These are phyloP conservation scores for Zelonia costaricensis DNA, from an alignment of 208 protist species.

Conservation along the genomic window DNA sequence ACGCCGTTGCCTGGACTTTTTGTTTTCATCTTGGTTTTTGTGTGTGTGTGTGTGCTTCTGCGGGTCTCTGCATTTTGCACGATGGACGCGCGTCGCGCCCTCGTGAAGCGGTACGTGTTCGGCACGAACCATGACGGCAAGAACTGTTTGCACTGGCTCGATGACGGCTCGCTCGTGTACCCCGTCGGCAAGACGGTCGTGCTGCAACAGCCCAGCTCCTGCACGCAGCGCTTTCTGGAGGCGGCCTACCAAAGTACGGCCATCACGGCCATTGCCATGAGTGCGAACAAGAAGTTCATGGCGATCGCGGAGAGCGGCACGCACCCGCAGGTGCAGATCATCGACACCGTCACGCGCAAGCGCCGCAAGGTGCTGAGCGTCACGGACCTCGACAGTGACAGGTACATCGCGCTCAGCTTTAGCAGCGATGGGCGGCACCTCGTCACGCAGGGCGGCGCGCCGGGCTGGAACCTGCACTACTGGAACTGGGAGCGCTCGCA, in stretches of 20 bases:
- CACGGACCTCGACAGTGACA: slow-evolving; percentile 72
- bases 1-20: too few relatives aligned
- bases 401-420: slow-evolving; percentile 82
- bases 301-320: slow-evolving; percentile 91
- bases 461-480: slow-evolving; percentile 84
- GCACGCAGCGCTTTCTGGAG: slow-evolving; percentile 86
- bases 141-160: slow-evolving; percentile 75
- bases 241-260: slow-evolving; percentile 63
- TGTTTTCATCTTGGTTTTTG: too few relatives aligned
- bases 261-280: slow-evolving; percentile 91
- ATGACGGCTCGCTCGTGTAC: slow-evolving; percentile 89
- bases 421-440: slow-evolving; percentile 87
- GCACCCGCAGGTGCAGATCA: slow-evolving; percentile 79
- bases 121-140: slow-evolving; percentile 68
- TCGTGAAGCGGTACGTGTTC: slow-evolving; percentile 87
- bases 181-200: slow-evolving; percentile 84
- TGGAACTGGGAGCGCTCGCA: slow-evolving; percentile 93
- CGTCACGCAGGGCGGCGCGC: slow-evolving; percentile 83
- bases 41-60: neutral
- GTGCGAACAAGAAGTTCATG: slow-evolving; percentile 94
- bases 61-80: neutral
- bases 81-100: slow-evolving; percentile 39
- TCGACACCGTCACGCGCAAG: slow-evolving; percentile 87
- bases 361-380: slow-evolving; percentile 84
- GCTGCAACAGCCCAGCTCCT: slow-evolving; percentile 78